Percentiles rank a stretch among this genome's conserved stretches.
phyloP scores from a whole-genome alignment of 495 filamentous ascomycete species.

The Daldinia vernicosa region DNA sequence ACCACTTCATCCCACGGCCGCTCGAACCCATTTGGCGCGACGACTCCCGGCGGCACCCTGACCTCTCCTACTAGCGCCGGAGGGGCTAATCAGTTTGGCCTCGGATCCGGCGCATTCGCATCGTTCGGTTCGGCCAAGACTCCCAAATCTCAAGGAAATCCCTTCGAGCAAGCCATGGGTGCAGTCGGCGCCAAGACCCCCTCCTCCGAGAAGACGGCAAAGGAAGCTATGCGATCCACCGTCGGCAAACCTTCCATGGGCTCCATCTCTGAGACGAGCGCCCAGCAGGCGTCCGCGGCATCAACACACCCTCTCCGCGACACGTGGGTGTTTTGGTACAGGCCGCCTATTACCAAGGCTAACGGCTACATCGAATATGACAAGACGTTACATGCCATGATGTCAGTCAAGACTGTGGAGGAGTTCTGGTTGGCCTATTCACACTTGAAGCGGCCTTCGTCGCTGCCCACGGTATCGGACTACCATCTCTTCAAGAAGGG shows the following conservation, averaged over 20 bases:
- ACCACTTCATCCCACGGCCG: constrained; percentile 80
- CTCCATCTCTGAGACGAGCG: constrained; percentile 52
- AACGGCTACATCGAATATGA: constrained; percentile 94
- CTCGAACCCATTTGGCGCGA: constrained; percentile 85
- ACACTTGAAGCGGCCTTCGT: constrained; percentile 88
- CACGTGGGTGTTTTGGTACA: constrained; percentile 96
- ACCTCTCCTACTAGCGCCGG: constrained; percentile 87
- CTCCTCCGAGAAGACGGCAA: constrained; percentile 64
- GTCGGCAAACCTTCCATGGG: constrained; percentile 53
- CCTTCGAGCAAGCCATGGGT: constrained; percentile 75
- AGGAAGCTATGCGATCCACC: constrained; percentile 58
- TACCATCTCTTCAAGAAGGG: constrained; percentile 99
- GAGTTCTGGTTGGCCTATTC: constrained; percentile 93
- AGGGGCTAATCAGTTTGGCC: constrained; percentile 90
- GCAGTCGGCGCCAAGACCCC: constrained; percentile 72
- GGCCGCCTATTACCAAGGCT: constrained; percentile 88
- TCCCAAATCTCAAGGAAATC: constrained; percentile 85
- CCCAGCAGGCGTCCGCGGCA: constrained; percentile 38
- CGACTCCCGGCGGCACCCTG: constrained; percentile 72
- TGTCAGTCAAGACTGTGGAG: constrained; percentile 81
- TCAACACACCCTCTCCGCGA: constrained; percentile 73
- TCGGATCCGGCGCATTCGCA: constrained; percentile 95
- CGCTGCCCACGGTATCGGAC: constrained; percentile 90
- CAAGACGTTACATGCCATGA: constrained; percentile 90
- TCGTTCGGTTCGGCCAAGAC: constrained; percentile 90